phyloP scores from a whole-genome alignment of 805 yeast genomes.

The Candida wancherniae region DNA sequence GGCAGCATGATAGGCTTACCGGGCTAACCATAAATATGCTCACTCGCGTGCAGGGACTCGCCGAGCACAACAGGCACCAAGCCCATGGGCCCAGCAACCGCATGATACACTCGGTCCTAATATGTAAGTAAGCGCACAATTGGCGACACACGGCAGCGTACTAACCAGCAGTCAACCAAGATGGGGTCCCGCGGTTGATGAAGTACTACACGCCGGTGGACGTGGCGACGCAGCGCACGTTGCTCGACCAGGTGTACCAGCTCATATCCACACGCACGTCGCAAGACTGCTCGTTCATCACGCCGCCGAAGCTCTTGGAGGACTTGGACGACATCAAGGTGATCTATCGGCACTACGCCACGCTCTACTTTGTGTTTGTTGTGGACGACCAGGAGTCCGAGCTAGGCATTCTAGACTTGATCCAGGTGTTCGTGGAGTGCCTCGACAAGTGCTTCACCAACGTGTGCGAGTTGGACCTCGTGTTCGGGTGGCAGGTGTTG shows the following conservation, averaged over 20 bases:
- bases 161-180: conserved; percentile 65
- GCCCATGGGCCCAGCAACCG: no score
- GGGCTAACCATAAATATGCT: no score
- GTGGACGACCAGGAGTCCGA: conserved; percentile 96
- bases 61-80: no score
- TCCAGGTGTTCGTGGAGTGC: conserved; percentile 95
- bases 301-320: conserved; percentile 78
- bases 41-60: no score
- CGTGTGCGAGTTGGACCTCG: conserved; percentile 92
- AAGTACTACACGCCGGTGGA: conserved; percentile 93
- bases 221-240: conserved; percentile 70
- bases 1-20: no score
- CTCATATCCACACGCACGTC: conserved; percentile 67
- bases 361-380: conserved; percentile 90
- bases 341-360: conserved; percentile 91
- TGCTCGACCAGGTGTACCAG: conserved; percentile 77
- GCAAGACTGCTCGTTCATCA: conserved; percentile 80
- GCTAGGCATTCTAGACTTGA: conserved; percentile 86
- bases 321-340: conserved; percentile 75
- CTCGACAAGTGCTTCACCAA: conserved; percentile 88
- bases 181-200: conserved; percentile 82
- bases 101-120: conserved; percentile 85
- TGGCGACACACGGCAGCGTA: conserved; percentile 3
- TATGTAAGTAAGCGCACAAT: conserved; percentile 48
- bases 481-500: conserved; percentile 97